Conservation (phyloP, 768 basidiomycete genomes). For the Lepiota brunneoincarnata region DNA sequence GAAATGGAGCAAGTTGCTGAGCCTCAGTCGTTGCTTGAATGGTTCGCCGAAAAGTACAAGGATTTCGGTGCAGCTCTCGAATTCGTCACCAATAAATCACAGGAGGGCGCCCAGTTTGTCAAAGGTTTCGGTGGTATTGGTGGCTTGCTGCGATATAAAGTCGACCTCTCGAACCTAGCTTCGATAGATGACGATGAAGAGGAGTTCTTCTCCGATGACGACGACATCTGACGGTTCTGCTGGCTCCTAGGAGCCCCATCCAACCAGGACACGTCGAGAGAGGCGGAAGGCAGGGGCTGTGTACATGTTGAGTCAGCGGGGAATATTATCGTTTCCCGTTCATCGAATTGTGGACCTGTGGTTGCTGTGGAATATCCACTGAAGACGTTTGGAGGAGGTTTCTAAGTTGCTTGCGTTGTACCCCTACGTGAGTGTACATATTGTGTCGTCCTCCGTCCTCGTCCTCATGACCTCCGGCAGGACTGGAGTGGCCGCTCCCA, state of each 20-base stretch:
- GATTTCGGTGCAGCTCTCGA: conserved; percentile 95
- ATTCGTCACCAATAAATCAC: conserved; percentile 94
- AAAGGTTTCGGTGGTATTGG: conserved; percentile 99
- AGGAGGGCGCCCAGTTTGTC: conserved; percentile 97
- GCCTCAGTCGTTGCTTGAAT: conserved; percentile 87
- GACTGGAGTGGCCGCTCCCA: too few species aligned
- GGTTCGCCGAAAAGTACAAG: conserved; percentile 99
- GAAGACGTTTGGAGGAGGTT: not conserved
- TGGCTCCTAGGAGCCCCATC: conserved; percentile 83
- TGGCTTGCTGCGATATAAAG: conserved; percentile 94
- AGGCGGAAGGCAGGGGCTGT: conserved; percentile 45
- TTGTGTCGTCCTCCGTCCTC: not conserved
- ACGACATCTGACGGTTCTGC: conserved; percentile 83
- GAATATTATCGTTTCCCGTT: not conserved
- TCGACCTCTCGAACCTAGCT: conserved; percentile 85
- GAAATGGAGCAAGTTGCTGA: conserved; percentile 94
- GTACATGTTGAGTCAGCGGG: conserved; percentile 3
- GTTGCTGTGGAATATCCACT: not conserved
- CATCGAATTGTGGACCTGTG: too few species aligned
- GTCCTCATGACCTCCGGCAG: too few species aligned
- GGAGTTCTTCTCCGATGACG: conserved; percentile 79
- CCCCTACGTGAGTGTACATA: not conserved
- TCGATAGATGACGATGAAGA: conserved; percentile 81
- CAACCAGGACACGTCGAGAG: conserved; percentile 64
- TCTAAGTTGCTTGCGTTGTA: not conserved